Base-by-base conservation (phyloP, 495 filamentous ascomycete species). In the Trichocladium uniseriatum region DNA sequence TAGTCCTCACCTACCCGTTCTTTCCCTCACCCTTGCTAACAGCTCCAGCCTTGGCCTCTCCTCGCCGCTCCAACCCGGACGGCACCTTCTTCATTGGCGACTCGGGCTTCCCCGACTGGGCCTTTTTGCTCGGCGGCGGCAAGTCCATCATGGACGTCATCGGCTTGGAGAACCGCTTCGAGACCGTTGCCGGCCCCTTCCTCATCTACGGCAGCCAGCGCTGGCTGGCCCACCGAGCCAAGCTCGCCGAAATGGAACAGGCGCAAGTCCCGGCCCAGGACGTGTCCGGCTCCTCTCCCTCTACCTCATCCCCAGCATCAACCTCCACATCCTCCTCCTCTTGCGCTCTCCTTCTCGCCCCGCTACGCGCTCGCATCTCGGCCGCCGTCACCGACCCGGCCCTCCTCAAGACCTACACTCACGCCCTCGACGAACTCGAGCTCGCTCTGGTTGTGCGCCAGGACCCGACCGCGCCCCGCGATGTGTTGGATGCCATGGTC, bases 401-500 rank as follows among this genome's bases (percentile, higher is more conserved):
- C 2, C 46, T 56, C 8, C 51, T 55, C 20, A 22, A 29, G 0
- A 60, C 59, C 0, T 66, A 64, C 43, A 6, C 45, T 0, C 51
- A 58, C 21, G 65, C 65, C 1, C 51, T 68, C 13, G 54, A 64
- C 44, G 61, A 66, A 43, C 55, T 68, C 19, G 62, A 63, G 39
- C 48, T 58, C 2, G 48, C 61, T 7, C 42, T 66, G 6, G 44
- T 55, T 0, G 51, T 50, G 21, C 34, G 48, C 6, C 24, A 46
- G 24, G 49, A 49, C 45, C 50, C 51, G 11, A 14, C 11, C 6
- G 20, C 44, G 24, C 49, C 53, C 27, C 39, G 55, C 7, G 65
- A 68, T 20, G 60, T 66, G 38, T 52, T 64, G 7, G 65, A 65
- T 27, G 58, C 62, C 9, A 66, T 68, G 59, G 52, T 68, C n/a